Percentiles rank a stretch among this genome's conserved stretches.
phyloP scores from a whole-genome alignment of 2,329 filamentous ascomycete species.

The Fusarium buharicum region DNA sequence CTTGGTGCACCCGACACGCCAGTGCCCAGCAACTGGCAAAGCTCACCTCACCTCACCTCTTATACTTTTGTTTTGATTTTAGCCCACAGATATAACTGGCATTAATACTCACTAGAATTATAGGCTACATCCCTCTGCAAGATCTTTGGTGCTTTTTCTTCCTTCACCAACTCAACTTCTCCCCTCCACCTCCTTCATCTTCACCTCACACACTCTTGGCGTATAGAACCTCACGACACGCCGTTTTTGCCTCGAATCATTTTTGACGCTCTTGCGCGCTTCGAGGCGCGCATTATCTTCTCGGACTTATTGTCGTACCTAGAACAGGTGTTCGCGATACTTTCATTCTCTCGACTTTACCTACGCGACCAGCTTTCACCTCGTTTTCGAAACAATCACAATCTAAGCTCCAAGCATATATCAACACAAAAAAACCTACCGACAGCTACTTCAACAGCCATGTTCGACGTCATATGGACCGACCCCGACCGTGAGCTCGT shows the following conservation, averaged over 20 bases:
- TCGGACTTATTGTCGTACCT: neutral
- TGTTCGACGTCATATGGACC: conserved; percentile 71
- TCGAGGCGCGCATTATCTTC: neutral
- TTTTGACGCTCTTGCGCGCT: neutral
- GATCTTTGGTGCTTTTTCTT: neutral
- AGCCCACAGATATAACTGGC: neutral
- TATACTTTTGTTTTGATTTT: neutral
- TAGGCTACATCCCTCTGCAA: neutral
- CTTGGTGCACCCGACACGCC: conserved; percentile 11
- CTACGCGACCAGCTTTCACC: neutral
- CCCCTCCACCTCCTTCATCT: neutral
- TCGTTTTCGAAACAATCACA: neutral
- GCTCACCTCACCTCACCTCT: neutral
- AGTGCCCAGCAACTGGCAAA: conserved; percentile 16
- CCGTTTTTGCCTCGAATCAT: neutral
- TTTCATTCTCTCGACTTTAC: neutral
- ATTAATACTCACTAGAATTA: no score
- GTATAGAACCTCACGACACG: conserved; percentile 3
- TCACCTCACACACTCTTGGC: neutral
- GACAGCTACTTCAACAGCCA: conserved; percentile 43
- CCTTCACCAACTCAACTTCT: neutral
- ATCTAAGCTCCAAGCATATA: neutral
- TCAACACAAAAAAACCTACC: no score
- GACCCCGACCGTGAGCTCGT: conserved; percentile 64
- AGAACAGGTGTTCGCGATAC: neutral